Evolutionary conservation across 1,284 basidiomycete genomes (phyloP).

Genomic region (Apiotrichum montevideense): DNA sequence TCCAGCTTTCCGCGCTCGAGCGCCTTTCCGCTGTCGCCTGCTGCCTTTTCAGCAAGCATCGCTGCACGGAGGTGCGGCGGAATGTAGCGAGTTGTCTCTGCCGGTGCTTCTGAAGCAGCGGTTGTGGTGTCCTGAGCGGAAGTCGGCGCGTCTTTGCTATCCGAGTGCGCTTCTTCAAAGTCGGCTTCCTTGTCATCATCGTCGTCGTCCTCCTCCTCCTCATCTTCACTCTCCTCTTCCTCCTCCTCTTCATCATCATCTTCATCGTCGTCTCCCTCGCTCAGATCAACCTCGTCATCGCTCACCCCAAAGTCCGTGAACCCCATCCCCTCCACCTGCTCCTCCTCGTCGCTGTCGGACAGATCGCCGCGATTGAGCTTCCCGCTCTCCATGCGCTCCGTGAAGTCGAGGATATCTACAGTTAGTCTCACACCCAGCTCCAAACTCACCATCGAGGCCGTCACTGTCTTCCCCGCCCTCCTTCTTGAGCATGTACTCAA

Average conservation of each 20-base stretch:
- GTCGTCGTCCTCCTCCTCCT: neutral
- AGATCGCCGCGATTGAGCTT: conserved; percentile 18
- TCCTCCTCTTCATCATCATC: conserved; percentile 7
- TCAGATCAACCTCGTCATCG: conserved; percentile 6
- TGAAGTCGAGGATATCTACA: conserved; percentile 52
- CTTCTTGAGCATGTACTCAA: conserved; percentile 62
- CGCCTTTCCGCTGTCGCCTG: conserved; percentile 44
- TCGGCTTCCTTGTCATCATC: conserved; percentile 14
- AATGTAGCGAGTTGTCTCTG: conserved; percentile 46
- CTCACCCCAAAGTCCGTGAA: conserved; percentile 5
- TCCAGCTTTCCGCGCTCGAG: conserved; percentile 62
- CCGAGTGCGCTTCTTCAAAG: neutral
- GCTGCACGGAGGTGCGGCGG: conserved; percentile 51
- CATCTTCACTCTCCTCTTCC: conserved; percentile 9
- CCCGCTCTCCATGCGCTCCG: conserved; percentile 24
- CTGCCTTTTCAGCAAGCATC: conserved; percentile 38
- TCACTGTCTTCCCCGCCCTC: conserved; percentile 47
- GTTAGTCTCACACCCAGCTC: conserved; percentile 17
- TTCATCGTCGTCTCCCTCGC: conserved; percentile 4
- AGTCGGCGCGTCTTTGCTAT: neutral
- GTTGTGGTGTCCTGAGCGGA: no score
- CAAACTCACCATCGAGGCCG: conserved; percentile 55
- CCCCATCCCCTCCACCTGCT: conserved; percentile 2
- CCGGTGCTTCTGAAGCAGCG: neutral
- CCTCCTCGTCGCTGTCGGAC: conserved; percentile 2